These are phyloP conservation scores for Friedmanniomyces simplex DNA, from an alignment of 495 filamentous ascomycete species.

Conservation along the genomic window DNA sequence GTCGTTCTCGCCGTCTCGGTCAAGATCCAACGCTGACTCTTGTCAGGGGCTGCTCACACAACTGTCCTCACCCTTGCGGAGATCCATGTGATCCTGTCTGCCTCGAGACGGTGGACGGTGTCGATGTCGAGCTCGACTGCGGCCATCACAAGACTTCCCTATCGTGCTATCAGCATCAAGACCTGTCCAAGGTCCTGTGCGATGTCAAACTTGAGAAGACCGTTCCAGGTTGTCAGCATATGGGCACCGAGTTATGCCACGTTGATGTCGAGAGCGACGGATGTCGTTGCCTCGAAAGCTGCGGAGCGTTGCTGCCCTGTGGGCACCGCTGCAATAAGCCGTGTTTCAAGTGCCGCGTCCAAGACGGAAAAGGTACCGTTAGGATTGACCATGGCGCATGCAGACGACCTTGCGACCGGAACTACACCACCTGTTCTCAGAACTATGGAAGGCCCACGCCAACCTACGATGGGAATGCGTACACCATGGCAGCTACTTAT, in stretches of 20 bases:
- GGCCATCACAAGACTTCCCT: conserved; percentile 43
- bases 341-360: conserved; percentile 42
- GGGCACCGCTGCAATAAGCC: conserved; percentile 48
- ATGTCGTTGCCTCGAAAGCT: conserved; percentile 41
- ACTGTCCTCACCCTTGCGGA: conserved; percentile 52
- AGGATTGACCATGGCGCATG: conserved; percentile 35
- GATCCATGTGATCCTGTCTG: conserved; percentile 46
- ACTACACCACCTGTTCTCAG: neutral
- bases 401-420: conserved; percentile 39
- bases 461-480: no score
- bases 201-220: conserved; percentile 30
- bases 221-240: conserved; percentile 47
- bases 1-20: no score
- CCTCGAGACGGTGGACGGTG: conserved; percentile 21
- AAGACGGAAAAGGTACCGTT: conserved; percentile 22
- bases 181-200: conserved; percentile 29
- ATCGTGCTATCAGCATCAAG: conserved; percentile 44
- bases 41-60: conserved; percentile 53
- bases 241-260: conserved; percentile 40
- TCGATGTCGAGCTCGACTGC: conserved; percentile 43
- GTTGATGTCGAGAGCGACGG: conserved; percentile 29
- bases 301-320: conserved; percentile 41
- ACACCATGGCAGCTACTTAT: no score
- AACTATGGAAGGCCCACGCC: no score
- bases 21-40: no score